Base-by-base conservation (phyloP, 371 early-diverging fungal genomes). In the Circinella minor region DNA sequence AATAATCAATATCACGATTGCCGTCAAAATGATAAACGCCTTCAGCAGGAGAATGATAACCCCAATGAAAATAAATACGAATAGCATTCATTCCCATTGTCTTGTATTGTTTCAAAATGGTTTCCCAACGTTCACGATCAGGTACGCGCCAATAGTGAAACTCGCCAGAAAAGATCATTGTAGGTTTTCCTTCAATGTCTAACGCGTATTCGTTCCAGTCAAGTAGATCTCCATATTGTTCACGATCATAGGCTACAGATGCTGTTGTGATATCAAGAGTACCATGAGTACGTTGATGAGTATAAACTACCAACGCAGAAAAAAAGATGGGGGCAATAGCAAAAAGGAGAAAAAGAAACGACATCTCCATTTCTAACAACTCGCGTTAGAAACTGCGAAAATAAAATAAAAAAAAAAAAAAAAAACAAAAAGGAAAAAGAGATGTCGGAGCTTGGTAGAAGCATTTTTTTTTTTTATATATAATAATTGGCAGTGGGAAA, bases 21-120 rank as follows among this genome's bases (percentile, higher is more conserved):
- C 91, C 94, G 3, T 92, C 88, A 82, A 94, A 96, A 59, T 86
- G 63, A 69, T 94, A 96, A n/a, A 85, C 80, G 34, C 90, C 92
- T 70, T 92, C 87, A 49, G 84, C 78, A 6, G 94, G 91, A 14
- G 92, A 91, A 73, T 95, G 96, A 77, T 87, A 94, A 8, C 93
- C 95, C 96, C 96, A 96, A 73, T 94, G 93, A 77, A 96, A 94
- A 74, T 94, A 93, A 67, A 96, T 92, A n/a, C 95, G 89, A 71
- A 96, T 90, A 18, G 91, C 82, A 73, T 93, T 94, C 49, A 94
- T 83, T 4, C 95, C 95, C 27, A 87, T 82, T 1, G 89, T 80
- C 48, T 89, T 88, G 81, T 90, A 91, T 75, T 90, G 90, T 70
- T 87, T 85, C 47, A 94, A 81, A 18, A 88, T 84, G 36, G 71